Percentiles rank a stretch among this genome's conserved stretches.
Conservation (phyloP, 495 filamentous ascomycete genomes). For the Talaromyces borbonicus region DNA sequence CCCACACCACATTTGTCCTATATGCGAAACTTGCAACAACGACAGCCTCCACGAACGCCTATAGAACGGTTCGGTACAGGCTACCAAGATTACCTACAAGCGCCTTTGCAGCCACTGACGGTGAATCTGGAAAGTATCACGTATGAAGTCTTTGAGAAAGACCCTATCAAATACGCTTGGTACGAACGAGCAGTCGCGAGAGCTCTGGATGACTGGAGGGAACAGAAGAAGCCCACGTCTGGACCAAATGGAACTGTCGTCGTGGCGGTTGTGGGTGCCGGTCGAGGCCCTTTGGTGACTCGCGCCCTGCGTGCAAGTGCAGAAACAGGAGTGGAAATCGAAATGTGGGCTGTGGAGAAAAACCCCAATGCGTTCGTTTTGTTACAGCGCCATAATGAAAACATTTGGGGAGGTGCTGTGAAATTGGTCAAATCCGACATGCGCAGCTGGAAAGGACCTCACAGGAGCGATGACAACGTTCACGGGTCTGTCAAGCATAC, state of each 20-base stretch:
- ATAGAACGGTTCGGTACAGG: conserved; percentile 65
- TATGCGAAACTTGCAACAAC: conserved; percentile 70
- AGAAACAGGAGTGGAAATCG: conserved; percentile 63
- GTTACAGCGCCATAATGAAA: conserved; percentile 73
- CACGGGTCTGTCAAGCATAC: conserved; percentile 23
- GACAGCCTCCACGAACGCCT: conserved; percentile 55
- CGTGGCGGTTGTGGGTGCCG: conserved; percentile 86
- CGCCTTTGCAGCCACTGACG: conserved; percentile 84
- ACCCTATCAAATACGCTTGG: conserved; percentile 94
- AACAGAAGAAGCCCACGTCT: conserved; percentile 59
- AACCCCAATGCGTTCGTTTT: conserved; percentile 96
- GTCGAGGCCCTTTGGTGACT: conserved; percentile 82
- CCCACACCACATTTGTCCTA: conserved; percentile 66
- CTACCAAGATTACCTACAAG: conserved; percentile 92
- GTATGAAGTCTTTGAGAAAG: conserved; percentile 98
- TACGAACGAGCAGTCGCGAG: conserved; percentile 78
- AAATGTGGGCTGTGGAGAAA: conserved; percentile 91
- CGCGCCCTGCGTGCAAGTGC: conserved; percentile 71
- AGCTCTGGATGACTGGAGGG: conserved; percentile 73
- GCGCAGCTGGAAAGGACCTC: conserved; percentile 80
- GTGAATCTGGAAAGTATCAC: conserved; percentile 96
- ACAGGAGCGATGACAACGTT: conserved; percentile 15
- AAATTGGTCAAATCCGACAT: conserved; percentile 92
- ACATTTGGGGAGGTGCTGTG: conserved; percentile 62
- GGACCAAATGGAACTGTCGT: conserved; percentile 62